Evolutionary conservation across 306 rosid genomes (phyloP), one percentile per base, ranked within the genome.

Genomic region (Malus sylvestris): DNA sequence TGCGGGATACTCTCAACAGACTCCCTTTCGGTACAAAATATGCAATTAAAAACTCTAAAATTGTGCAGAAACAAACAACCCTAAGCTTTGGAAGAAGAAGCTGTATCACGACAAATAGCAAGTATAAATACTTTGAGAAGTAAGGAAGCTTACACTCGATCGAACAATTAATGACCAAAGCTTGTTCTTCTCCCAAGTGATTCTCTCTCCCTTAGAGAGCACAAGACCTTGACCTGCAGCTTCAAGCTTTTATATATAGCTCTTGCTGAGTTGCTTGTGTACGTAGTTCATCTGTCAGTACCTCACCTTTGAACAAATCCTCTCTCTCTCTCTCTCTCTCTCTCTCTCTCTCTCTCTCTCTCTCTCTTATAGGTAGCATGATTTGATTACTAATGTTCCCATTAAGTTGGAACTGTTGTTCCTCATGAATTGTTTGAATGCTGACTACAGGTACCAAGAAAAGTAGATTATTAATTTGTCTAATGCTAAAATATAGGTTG

Each of bases 191-290:
- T 75, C 42, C 75, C 40, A 67, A 30, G 55, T 51, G 55, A 51
- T 2, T 51, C 55, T 49, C 57, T 59, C 68, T 68, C 71, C 74
- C 45, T 67, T 49, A 76, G 71, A 81, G 83, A 51, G 18, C 45
- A 14, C 38, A 51, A 74, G 70, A 67, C 71, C 68, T 22, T 55
- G 70, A 65, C 71, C 57, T 23, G 67, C 5, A 49, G 57, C 85
- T 78, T 83, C 83, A 61, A 81, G 72, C 55, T 76, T 81, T 68
- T 20, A 61, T 82, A 85, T 20, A 61, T 82, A 85, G 84, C 72
- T 7, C 10, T 22, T n/a, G 68, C 20, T 60, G 58, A 63, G 55
- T 68, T 35, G 40, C 22, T 67, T 20, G 53, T 15, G 45, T 42
- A 42, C 11, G 76, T 11, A 44, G 49, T 44, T 44, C 49, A 10